Base-by-base conservation (phyloP, 306 rosid species). In the Argentina anserina region DNA sequence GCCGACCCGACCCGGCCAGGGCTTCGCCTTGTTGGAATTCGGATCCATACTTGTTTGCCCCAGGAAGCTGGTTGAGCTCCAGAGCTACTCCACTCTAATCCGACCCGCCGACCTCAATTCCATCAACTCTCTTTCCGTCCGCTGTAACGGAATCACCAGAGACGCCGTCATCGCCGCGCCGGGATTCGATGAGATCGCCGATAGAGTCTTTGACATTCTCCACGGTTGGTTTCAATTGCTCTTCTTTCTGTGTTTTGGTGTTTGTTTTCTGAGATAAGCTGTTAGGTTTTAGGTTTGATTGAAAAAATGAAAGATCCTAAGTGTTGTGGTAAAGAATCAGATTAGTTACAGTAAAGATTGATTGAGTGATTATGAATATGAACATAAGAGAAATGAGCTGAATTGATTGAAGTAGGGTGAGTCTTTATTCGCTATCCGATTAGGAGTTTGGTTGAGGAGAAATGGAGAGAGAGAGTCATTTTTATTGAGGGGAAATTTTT, bases 1-100 rank as follows among this genome's bases (percentile, higher is more conserved):
- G 8, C 99, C 97, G 10, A 84, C 87, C 66, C 87, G 91, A 60
- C 1, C 81, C 29, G 95, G 93, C 0, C 90, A 89, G 76, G 68
- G 87, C 18, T 82, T 75, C 42, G 80, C 90, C 0, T 75, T 94
- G 60, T 70, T 94, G 14, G 99, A 94, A 74, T 94, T 94, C 72
- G 99, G 97, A 42, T 83, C 97, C 33, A 94, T 94, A 31, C 83
- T 94, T 25, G 96, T 94, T 0, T 94, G 97, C 86, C 97, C 97
- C 18, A 79, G 87, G 78, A 94, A 86, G 81, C 86, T 94, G 3
- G 85, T 82, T 23, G 99, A 91, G 90, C 86, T 94, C 76, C 79
- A 75, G 55, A 76, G 43, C 73, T 94, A 87, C 87, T 85, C 96
- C 74, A 87, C 96, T 0, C 72, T 94, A 56, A 73, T 94, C 67